Conservation (phyloP, 805 yeast species). For the Candida tallmaniae region DNA sequence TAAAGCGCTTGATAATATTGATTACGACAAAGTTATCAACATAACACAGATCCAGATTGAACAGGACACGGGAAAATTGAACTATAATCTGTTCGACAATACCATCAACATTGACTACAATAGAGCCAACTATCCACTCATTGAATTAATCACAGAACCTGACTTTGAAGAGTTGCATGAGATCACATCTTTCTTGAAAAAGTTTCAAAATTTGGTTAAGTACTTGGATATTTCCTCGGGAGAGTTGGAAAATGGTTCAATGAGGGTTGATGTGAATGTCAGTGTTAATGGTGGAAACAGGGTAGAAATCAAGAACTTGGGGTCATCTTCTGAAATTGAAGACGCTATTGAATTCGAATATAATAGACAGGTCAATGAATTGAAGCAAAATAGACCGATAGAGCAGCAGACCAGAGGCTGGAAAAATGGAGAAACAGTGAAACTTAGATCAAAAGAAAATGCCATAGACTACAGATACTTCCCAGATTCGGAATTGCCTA, state of each 20-base stretch:
- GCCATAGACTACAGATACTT: constrained; percentile 86
- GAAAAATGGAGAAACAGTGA: constrained; percentile 71
- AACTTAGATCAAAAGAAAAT: constrained; percentile 72
- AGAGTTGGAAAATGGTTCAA: constrained; percentile 90
- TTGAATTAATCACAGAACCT: constrained; percentile 89
- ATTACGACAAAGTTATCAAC: constrained; percentile 44
- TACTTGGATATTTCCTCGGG: constrained; percentile 77
- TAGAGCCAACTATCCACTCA: constrained; percentile 78
- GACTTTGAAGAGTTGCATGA: constrained; percentile 67
- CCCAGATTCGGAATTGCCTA: constrained; percentile 89
- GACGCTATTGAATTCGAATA: constrained; percentile 75
- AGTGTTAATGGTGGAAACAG: constrained; percentile 68
- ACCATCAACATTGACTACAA: constrained; percentile 66
- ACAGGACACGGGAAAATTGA: constrained; percentile 89
- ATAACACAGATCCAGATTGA: constrained; percentile 86
- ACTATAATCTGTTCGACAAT: constrained; percentile 43
- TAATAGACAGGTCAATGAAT: constrained; percentile 54
- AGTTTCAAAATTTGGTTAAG: constrained; percentile 68
- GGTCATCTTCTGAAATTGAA: constrained; percentile 75
- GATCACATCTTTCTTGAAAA: constrained; percentile 74
- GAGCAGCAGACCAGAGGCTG: constrained; percentile 82
- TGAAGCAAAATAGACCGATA: constrained; percentile 25
- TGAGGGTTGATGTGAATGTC: constrained; percentile 93
- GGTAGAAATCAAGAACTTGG: constrained; percentile 86
- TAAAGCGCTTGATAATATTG: constrained; percentile 50